Evolutionary conservation across 2,329 filamentous ascomycete species (phyloP), one percentile per base, ranked within the genome.

Genomic region (Colletotrichum musae): DNA sequence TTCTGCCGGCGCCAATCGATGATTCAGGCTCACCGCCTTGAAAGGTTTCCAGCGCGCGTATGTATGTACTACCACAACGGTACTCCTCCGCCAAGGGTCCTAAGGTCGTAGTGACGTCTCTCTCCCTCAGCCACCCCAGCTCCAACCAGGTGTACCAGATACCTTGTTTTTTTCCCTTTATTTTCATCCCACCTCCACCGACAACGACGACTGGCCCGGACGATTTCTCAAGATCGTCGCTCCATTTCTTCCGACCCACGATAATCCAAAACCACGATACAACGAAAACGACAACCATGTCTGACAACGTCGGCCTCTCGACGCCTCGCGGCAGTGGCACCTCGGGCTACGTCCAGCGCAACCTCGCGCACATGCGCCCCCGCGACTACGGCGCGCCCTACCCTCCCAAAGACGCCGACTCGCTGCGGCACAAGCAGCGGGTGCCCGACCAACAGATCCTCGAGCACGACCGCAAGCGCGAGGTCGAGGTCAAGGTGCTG

Each of bases 301-400:
- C 95, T 70, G 94, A 96, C 73, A 99, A 99, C 84, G 96, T 99
- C 77, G 97, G 96, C 67, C 94, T 99, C 76, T 91, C 92, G 66
- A 99, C 96, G 5, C 96, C 96, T 3, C 92, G 96, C 77, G 96
- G 96, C 74, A 97, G 93, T 78, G 96, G 96, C 56, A 99, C 96
- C 66, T 98, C 95, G 1, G 96, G 96, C 78, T 98, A 98, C 80
- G 95, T 99, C 65, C 95, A 98, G 83, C 94, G 94, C 81, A 99
- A 98, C 84, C 90, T 94, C 43, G 96, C 96, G 18, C 91, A 95
- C 78, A 90, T 98, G 75, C 91, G 88, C 78, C 94, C 93, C 36
- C 94, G 95, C 82, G 94, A 97, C 83, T 88, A 90, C 75, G 87
- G 85, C 68, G 91, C 91, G 18, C 95, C 94, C 0, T 97, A 97